These are phyloP conservation scores for Nicotiana tabacum DNA, from an alignment of 257 asterid genomes.

Conservation along the genomic window DNA sequence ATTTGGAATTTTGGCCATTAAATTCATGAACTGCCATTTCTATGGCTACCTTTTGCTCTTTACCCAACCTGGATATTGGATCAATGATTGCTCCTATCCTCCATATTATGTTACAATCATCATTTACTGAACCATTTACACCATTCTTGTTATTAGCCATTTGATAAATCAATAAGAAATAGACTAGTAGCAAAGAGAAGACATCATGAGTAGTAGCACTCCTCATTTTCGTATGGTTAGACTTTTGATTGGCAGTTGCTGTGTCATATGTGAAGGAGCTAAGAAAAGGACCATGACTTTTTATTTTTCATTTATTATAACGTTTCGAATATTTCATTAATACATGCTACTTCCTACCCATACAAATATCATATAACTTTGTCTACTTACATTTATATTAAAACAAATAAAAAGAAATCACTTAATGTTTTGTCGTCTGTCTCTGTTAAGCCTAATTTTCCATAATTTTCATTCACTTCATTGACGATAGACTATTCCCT, in stretches of 20 bases:
- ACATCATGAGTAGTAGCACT: neutral
- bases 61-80: slow-evolving; percentile 35
- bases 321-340: neutral
- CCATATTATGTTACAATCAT: neutral
- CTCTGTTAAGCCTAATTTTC: neutral
- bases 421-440: neutral
- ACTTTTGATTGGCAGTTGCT: neutral
- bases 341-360: neutral
- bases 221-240: neutral
- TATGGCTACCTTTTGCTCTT: slow-evolving; percentile 48
- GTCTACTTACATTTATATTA: neutral
- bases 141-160: neutral
- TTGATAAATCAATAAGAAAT: neutral
- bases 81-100: slow-evolving; percentile 42
- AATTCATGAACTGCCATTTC: slow-evolving; percentile 42
- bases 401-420: neutral
- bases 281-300: neutral
- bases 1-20: neutral
- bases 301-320: neutral
- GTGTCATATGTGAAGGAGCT: neutral
- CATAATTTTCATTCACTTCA: neutral
- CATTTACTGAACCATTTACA: neutral
- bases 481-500: neutral
- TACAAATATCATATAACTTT: neutral
- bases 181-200: neutral